A percentile compares a stretch with the other conserved stretches of the same genome.
Evolutionary conservation across 2,329 filamentous ascomycete genomes (phyloP).

Genomic region (Leptographium flavum): DNA sequence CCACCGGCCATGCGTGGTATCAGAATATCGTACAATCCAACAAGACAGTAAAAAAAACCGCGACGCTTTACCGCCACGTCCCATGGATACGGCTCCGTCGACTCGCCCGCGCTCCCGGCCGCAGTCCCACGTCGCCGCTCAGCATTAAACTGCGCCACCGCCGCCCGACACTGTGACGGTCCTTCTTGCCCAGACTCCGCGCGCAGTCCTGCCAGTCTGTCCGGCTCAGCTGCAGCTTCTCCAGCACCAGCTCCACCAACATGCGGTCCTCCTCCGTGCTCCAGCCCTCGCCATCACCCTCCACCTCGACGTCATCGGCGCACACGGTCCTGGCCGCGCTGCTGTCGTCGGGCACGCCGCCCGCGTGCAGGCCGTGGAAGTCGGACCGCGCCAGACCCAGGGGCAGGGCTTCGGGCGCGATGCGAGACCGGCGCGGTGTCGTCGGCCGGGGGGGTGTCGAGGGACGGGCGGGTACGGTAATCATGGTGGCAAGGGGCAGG

Average conservation of each 20-base stretch:
- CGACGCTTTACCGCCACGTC: slow-evolving; percentile 33
- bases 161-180: slow-evolving; percentile 39
- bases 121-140: slow-evolving; percentile 42
- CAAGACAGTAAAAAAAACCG: background rate
- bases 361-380: slow-evolving; percentile 35
- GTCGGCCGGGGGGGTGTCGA: slow-evolving; percentile 20
- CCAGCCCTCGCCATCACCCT: slow-evolving; percentile 37
- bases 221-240: slow-evolving; percentile 50
- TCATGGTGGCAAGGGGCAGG: too few relatives aligned
- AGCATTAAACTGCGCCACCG: slow-evolving; percentile 50
- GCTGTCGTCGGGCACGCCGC: slow-evolving; percentile 14
- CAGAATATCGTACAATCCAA: too few relatives aligned
- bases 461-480: background rate
- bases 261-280: slow-evolving; percentile 49
- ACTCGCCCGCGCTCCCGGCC: slow-evolving; percentile 19
- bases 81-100: slow-evolving; percentile 34
- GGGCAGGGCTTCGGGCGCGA: slow-evolving; percentile 46
- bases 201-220: slow-evolving; percentile 56
- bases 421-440: slow-evolving; percentile 46
- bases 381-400: slow-evolving; percentile 44
- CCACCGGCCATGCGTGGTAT: too few relatives aligned
- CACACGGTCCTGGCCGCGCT: background rate
- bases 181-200: slow-evolving; percentile 45
- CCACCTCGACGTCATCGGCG: slow-evolving; percentile 25
- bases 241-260: slow-evolving; percentile 52